Base-by-base conservation (phyloP, 2,329 filamentous ascomycete genomes). In the Neofusicoccum cordaticola region DNA sequence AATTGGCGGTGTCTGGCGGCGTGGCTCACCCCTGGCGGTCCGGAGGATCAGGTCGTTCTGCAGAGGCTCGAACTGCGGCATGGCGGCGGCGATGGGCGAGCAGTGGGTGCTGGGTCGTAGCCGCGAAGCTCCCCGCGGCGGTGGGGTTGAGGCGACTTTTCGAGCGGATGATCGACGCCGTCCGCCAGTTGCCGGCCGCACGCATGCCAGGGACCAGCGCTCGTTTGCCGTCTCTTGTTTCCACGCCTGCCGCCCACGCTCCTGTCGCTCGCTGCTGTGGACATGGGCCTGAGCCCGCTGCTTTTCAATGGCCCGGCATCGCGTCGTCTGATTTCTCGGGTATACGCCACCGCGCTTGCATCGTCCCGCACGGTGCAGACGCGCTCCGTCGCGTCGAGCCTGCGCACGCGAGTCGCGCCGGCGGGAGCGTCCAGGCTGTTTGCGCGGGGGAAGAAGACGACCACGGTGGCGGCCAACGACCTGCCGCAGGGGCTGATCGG, bases 1-100 rank as follows among this genome's bases (percentile, higher is more conserved):
- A 47, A 42, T 44, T 22, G 44, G 44, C 37, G 39, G 11, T 22
- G n/a, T 19, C 27, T 13, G 7, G 15, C 35, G 11, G 15, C 34
- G 41, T 8, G 37, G 51, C 68, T 52, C 80, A 96, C 93, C 95
- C 85, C 90, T 87, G 69, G 95, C 95, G 71, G 94, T 91, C 75
- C 95, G 88, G 66, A 99, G 83, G 74, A 99, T 84, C 71, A 98
- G 83, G 75, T 99, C 94, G 79, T 99, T 99, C 81, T 96, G 88
- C 77, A 98, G 81, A 65, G 93, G 91, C 72, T 89, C 87, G 72
- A 97, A 97, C 72, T 88, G 79, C 71, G 82, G 81, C 90, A 92
- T 93, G 69, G 72, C 84, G 41, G 13, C 22, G 44, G 35, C 5
- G 45, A 13, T 63, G 61, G 50, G 31, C 35, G 61, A 13, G 41